phyloP scores from a whole-genome alignment of 108 stramenopile genomes.

The Skeletonema tropicum region DNA sequence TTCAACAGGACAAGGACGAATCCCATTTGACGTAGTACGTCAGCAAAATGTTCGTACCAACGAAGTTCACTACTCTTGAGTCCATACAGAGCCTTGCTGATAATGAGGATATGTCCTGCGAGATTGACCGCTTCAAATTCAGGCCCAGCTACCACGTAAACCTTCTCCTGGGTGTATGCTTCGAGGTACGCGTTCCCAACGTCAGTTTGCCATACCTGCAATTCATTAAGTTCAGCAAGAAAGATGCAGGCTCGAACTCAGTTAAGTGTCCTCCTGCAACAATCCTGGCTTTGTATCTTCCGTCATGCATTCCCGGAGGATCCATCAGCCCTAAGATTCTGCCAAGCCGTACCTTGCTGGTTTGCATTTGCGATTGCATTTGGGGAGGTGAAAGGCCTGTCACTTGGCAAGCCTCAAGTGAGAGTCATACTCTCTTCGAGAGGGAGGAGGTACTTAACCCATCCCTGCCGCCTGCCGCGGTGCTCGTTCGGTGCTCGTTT shows the following conservation, averaged over 20 bases:
- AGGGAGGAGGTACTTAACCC: too few relatives aligned
- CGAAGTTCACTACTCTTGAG: neutral
- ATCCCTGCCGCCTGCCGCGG: too few relatives aligned
- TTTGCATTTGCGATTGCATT: too few relatives aligned
- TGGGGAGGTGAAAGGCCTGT: too few relatives aligned
- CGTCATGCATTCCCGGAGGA: too few relatives aligned
- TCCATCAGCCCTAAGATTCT: too few relatives aligned
- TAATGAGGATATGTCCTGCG: slow-evolving; percentile 8
- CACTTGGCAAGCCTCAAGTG: too few relatives aligned
- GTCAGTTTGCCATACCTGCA: slow-evolving; percentile 31
- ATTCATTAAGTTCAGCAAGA: slow-evolving; percentile 42
- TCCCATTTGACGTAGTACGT: neutral
- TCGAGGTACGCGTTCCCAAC: slow-evolving; percentile 38
- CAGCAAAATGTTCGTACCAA: neutral
- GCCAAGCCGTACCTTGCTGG: too few relatives aligned
- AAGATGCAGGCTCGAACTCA: slow-evolving; percentile 28
- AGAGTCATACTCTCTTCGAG: too few relatives aligned
- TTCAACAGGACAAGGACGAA: neutral
- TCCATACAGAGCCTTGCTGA: slow-evolving; percentile 1
- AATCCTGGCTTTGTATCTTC: too few relatives aligned
- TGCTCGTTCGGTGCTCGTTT: too few relatives aligned
- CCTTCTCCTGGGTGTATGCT: slow-evolving; percentile 15
- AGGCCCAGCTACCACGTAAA: slow-evolving; percentile 13
- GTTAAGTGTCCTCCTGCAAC: neutral
- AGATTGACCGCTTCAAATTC: neutral